Percentiles rank a stretch among this genome's conserved stretches.
Evolutionary conservation across 208 protist species (phyloP).

Genomic region (Acanthamoeba culbertsoni): DNA sequence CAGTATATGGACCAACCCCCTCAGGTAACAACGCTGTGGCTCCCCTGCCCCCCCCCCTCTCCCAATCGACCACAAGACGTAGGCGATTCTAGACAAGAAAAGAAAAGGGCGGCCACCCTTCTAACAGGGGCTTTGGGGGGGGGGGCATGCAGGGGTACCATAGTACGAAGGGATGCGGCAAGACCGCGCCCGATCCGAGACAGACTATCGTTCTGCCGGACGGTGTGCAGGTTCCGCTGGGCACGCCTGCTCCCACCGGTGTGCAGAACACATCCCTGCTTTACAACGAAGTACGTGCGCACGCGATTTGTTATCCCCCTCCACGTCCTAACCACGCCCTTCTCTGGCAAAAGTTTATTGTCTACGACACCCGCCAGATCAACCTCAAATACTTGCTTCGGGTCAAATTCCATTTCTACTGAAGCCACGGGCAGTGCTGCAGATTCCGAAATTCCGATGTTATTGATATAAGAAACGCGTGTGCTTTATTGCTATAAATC

Average conservation of each 20-base stretch:
- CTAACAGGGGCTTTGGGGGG: neutral
- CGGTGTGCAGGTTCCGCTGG: slow-evolving; percentile 39
- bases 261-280: neutral
- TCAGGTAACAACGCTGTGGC: neutral
- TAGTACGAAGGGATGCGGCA: slow-evolving; percentile 37
- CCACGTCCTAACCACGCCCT: neutral
- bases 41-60: too few species aligned
- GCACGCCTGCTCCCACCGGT: neutral
- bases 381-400: slow-evolving; percentile 32
- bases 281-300: slow-evolving; percentile 64
- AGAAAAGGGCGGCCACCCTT: too few species aligned
- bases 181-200: slow-evolving; percentile 12
- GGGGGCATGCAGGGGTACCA: neutral
- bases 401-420: slow-evolving; percentile 55
- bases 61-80: too few species aligned
- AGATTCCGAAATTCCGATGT: too few species aligned
- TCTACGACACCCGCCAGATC: slow-evolving; percentile 68
- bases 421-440: too few species aligned
- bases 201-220: neutral
- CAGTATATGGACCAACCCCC: slow-evolving; percentile 63
- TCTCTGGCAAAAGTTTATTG: slow-evolving; percentile 61
- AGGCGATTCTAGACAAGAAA: too few species aligned
- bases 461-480: too few species aligned
- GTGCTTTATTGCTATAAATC: too few species aligned
- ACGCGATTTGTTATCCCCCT: neutral